Conservation (phyloP, 371 early-diverging fungal genomes). For the Paraphysoderma sedebokerense region DNA sequence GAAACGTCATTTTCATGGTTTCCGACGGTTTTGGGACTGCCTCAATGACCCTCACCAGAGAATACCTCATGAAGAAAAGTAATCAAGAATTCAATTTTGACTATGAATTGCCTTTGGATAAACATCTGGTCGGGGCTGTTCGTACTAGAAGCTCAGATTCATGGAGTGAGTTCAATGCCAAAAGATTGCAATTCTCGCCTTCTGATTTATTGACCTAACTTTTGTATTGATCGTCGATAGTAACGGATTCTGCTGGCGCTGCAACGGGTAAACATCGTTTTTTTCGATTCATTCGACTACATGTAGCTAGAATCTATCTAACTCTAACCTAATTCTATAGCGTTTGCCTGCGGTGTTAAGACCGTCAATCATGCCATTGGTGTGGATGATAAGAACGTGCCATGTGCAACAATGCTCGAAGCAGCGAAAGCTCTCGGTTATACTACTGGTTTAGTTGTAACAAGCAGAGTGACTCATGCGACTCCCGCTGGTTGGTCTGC, state of each 20-base stretch:
- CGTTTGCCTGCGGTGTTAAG: slow-evolving; percentile 67
- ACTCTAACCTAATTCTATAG: too few relatives aligned
- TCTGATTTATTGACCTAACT: too few relatives aligned
- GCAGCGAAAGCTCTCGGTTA: slow-evolving; percentile 66
- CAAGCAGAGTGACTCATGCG: slow-evolving; percentile 83
- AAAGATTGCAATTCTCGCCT: too few relatives aligned
- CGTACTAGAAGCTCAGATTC: slow-evolving; percentile 65
- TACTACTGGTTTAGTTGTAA: slow-evolving; percentile 78
- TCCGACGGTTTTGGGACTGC: slow-evolving; percentile 89
- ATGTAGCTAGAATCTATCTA: too few relatives aligned
- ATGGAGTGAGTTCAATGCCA: too few relatives aligned
- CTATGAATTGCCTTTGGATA: slow-evolving; percentile 48
- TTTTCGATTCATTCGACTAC: too few relatives aligned
- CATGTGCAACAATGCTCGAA: slow-evolving; percentile 86
- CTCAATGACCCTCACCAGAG: slow-evolving; percentile 72
- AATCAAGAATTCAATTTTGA: slow-evolving; percentile 8
- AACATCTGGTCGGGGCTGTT: slow-evolving; percentile 67
- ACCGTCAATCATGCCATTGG: slow-evolving; percentile 79
- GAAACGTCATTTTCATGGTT: slow-evolving; percentile 81
- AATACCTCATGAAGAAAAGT: slow-evolving; percentile 36
- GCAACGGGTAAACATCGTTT: too few relatives aligned
- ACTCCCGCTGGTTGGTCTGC: slow-evolving; percentile 62
- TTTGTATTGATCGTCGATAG: too few relatives aligned
- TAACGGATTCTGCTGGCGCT: slow-evolving; percentile 92
- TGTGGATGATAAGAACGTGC: slow-evolving; percentile 13